phyloP scores from a whole-genome alignment of 306 rosid species.

The Luffa aegyptiaca region DNA sequence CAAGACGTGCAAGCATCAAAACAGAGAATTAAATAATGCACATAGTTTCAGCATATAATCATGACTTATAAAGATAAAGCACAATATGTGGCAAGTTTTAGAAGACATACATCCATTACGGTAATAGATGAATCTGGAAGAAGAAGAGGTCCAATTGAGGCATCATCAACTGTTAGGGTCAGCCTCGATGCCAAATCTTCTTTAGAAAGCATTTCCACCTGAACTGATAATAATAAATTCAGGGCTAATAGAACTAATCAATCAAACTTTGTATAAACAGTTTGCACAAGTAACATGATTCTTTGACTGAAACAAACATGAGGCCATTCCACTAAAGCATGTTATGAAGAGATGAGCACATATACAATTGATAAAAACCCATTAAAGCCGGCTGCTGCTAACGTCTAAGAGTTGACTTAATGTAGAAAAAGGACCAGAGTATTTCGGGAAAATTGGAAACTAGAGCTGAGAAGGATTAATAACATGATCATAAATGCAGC shows the following conservation, averaged over 20 bases:
- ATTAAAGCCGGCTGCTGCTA: neutral
- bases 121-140: constrained; percentile 82
- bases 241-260: neutral
- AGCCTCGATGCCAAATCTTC: constrained; percentile 94
- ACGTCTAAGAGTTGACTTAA: neutral
- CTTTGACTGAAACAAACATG: neutral
- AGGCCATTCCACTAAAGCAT: neutral
- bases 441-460: neutral
- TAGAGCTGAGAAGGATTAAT: neutral
- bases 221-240: constrained; percentile 9
- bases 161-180: constrained; percentile 79
- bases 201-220: constrained; percentile 91
- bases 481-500: neutral
- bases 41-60: neutral
- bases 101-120: constrained; percentile 85
- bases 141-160: constrained; percentile 77
- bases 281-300: neutral
- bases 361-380: neutral
- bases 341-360: neutral
- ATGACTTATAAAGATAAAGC: neutral
- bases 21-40: neutral
- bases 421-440: neutral
- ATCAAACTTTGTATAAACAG: neutral
- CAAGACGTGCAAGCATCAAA: neutral
- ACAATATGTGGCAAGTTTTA: neutral